Conservation (phyloP, 108 stramenopile genomes). For the Ochromonas danica region DNA sequence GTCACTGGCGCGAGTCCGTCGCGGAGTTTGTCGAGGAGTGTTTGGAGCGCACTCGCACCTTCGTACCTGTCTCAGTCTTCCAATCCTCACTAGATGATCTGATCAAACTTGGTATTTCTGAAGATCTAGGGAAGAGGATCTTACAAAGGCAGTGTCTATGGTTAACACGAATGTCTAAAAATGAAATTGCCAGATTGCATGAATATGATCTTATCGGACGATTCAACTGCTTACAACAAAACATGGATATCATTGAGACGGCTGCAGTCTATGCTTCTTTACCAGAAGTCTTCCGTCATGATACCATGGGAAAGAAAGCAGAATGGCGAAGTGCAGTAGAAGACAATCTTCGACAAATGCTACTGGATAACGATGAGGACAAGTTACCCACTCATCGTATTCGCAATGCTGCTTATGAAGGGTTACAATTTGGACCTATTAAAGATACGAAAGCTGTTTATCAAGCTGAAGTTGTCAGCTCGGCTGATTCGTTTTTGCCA, state of each 20-base stretch:
- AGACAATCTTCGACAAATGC: not conserved
- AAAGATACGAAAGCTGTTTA: not conserved
- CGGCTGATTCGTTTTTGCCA: not conserved
- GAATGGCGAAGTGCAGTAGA: not conserved
- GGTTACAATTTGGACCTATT: slow-evolving; percentile 13
- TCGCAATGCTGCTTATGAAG: not conserved
- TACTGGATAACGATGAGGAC: not conserved
- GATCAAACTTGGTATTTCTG: not conserved
- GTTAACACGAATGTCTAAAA: slow-evolving; percentile 5
- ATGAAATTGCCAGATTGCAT: slow-evolving; percentile 6
- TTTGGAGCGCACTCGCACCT: not conserved
- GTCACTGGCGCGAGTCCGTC: not conserved
- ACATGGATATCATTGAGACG: slow-evolving; percentile 21
- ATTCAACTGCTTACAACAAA: not conserved
- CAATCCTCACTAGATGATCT: not conserved
- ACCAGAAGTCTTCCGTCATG: not conserved
- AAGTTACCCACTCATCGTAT: not conserved
- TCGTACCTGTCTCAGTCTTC: slow-evolving; percentile 9
- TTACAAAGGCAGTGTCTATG: slow-evolving; percentile 1
- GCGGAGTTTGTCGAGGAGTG: not conserved
- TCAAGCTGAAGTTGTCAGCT: not conserved
- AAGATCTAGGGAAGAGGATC: not conserved
- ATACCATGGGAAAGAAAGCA: not conserved
- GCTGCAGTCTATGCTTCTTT: slow-evolving; percentile 6
- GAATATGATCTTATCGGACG: not conserved